These are phyloP conservation scores for Emericellopsis terricola DNA, from an alignment of 495 filamentous ascomycete species.

Conservation along the genomic window DNA sequence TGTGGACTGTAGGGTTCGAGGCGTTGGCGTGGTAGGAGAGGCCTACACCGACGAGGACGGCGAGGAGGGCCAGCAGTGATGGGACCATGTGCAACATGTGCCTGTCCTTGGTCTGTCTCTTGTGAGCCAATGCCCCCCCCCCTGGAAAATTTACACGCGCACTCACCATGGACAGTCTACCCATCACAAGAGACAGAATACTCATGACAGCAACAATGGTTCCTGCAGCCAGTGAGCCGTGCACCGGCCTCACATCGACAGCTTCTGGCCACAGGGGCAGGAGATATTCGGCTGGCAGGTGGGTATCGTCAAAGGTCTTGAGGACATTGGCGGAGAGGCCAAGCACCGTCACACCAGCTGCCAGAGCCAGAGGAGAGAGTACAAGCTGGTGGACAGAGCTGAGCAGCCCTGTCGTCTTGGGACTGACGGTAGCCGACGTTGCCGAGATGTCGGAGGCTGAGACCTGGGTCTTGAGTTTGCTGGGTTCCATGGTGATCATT, in stretches of 20 bases:
- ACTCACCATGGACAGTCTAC: too few species aligned
- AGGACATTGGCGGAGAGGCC: constrained; percentile 29
- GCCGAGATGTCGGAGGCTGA: constrained; percentile 16
- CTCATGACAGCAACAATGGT: constrained; percentile 23
- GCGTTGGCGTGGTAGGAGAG: constrained; percentile 37
- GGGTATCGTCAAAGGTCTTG: constrained; percentile 29
- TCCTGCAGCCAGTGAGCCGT: too few species aligned
- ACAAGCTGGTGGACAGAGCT: constrained; percentile 24
- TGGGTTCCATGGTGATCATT: neutral
- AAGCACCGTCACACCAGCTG: constrained; percentile 28
- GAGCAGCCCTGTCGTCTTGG: constrained; percentile 14
- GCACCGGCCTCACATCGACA: constrained; percentile 31
- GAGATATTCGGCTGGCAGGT: constrained; percentile 16
- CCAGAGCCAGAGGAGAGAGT: constrained; percentile 26
- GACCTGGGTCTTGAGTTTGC: neutral
- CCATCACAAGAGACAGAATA: constrained; percentile 21
- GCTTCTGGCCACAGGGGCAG: constrained; percentile 31
- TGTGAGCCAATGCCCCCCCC: too few species aligned
- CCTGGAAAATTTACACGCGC: too few species aligned
- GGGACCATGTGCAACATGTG: too few species aligned
- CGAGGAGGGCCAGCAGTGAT: constrained; percentile 23
- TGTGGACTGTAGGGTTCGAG: constrained; percentile 28
- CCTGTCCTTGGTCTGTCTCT: too few species aligned
- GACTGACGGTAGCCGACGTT: constrained; percentile 7
- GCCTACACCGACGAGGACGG: constrained; percentile 27